Evolutionary conservation across 2,329 filamentous ascomycete genomes (phyloP), one percentile per base, ranked within the genome.

Genomic region (Epichloe gansuensis): DNA sequence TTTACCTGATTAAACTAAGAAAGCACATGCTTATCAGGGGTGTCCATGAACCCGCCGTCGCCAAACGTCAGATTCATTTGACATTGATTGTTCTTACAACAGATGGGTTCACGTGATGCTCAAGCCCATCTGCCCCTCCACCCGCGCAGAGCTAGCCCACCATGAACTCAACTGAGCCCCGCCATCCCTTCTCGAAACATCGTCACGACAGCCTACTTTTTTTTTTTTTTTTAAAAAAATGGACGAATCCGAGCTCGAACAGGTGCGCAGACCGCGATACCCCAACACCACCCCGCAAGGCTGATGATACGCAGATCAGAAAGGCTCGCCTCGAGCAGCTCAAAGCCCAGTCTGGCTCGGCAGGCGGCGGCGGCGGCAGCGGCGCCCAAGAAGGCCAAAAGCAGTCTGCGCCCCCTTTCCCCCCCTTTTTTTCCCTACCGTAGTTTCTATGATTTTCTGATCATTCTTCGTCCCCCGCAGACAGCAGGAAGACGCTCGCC

Each of bases 301-400:
- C 49, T 59, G 7, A 59, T 49, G 44, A 11, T 31, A 5, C 5
- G 13, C 63, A 95, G 85, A 96, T 97, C 66, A 78, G 91, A 66
- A 86, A 88, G 69, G 91, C 91, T 63, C 89, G 93, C 56, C 83
- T 96, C 51, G 87, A 91, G 70, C 90, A 98, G 73, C 84, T 97
- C 59, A 93, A 94, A 70, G 78, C 89, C 61, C 75, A 86, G 69
- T 71, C 77, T 57, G 74, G 74, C 54, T 76, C 69, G 51, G 69
- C 69, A 50, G 69, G 71, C 46, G 67, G 72, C n/a, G n/a, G n/a
- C n/a, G n/a, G n/a, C n/a, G n/a, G n/a, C n/a, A n/a, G n/a, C n/a
- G n/a, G n/a, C n/a, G n/a, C n/a, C n/a, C n/a, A 79, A 54, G 79
- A 87, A 56, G 81, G 87, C 52, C 75, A 87, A 63, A 77, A 71